A percentile compares a stretch with the other conserved stretches of the same genome.
Evolutionary conservation across 1,139 yeast species (phyloP).

Genomic region (Lodderomyces margitis): DNA sequence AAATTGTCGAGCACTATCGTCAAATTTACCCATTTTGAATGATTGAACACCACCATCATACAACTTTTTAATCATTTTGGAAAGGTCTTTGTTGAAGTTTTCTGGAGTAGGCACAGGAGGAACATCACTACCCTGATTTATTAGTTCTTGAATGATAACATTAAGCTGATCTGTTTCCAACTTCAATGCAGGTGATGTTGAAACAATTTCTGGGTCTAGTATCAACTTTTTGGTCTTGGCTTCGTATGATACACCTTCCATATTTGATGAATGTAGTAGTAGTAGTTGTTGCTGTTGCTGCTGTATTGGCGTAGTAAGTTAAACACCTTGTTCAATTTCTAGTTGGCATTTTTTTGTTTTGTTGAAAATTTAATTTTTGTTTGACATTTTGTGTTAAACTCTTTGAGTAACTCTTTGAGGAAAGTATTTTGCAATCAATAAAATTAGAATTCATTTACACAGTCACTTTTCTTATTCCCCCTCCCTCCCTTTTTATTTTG

Average conservation of each 20-base stretch:
- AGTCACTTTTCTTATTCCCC: too few species aligned
- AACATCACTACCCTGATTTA: slow-evolving; percentile 60
- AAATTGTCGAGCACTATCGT: slow-evolving; percentile 73
- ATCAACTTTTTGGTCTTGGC: slow-evolving; percentile 26
- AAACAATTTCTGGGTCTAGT: slow-evolving; percentile 17
- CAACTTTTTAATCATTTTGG: slow-evolving; percentile 68
- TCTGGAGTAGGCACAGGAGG: slow-evolving; percentile 64
- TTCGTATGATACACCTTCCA: slow-evolving; percentile 20
- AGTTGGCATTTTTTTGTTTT: too few species aligned
- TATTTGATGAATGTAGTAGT: too few species aligned
- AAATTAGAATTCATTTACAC: too few species aligned
- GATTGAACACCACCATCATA: slow-evolving; percentile 70
- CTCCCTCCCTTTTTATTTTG: background rate
- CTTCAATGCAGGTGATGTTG: slow-evolving; percentile 29
- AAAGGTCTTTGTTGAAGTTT: slow-evolving; percentile 53
- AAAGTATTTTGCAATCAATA: too few species aligned
- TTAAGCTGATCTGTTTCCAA: slow-evolving; percentile 64
- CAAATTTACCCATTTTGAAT: slow-evolving; percentile 58
- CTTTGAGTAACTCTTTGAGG: too few species aligned
- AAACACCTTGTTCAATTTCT: too few species aligned
- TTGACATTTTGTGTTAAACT: too few species aligned
- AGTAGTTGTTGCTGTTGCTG: too few species aligned
- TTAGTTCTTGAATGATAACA: slow-evolving; percentile 56
- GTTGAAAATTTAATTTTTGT: too few species aligned
- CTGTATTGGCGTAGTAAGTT: too few species aligned